A percentile compares a stretch with the other conserved stretches of the same genome.
Conservation (phyloP, 1,284 basidiomycete species). For the Agroathelia rolfsii region DNA sequence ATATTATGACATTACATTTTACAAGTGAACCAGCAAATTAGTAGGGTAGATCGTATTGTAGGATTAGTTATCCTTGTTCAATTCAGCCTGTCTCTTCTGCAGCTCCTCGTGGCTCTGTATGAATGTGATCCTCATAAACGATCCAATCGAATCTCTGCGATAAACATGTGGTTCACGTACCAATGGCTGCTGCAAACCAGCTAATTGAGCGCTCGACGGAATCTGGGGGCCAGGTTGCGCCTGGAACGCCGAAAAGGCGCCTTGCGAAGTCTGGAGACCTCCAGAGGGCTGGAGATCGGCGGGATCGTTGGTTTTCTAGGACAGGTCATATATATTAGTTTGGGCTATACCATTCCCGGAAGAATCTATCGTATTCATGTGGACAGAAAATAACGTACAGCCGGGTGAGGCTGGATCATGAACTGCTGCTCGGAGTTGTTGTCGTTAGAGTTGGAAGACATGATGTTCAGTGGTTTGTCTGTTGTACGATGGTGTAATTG, state of each 20-base stretch:
- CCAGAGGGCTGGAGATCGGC: slow-evolving; percentile 32
- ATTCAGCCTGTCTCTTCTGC: slow-evolving; percentile 16
- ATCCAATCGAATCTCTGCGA: slow-evolving; percentile 22
- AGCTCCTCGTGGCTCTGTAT: slow-evolving; percentile 20
- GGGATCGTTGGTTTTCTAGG: slow-evolving; percentile 41
- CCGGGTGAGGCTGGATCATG: slow-evolving; percentile 42
- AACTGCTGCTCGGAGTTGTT: slow-evolving; percentile 23
- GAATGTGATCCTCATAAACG: slow-evolving; percentile 11
- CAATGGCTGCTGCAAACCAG: too few relatives aligned
- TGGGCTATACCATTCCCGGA: slow-evolving; percentile 1
- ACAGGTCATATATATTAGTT: neutral
- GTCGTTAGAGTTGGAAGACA: too few relatives aligned
- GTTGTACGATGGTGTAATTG: too few relatives aligned
- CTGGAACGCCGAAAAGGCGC: slow-evolving; percentile 15
- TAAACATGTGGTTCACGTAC: slow-evolving; percentile 34
- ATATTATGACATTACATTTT: too few relatives aligned
- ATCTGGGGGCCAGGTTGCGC: slow-evolving; percentile 36
- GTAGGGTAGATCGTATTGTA: too few relatives aligned
- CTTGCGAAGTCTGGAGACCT: slow-evolving; percentile 23
- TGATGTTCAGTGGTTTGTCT: too few relatives aligned
- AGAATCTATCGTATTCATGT: too few relatives aligned
- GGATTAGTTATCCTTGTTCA: too few relatives aligned
- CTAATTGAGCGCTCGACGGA: too few relatives aligned
- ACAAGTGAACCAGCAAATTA: too few relatives aligned
- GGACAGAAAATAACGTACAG: slow-evolving; percentile 26